Conservation (phyloP, 352 stramenopile species). For the Peronospora farinosa region DNA sequence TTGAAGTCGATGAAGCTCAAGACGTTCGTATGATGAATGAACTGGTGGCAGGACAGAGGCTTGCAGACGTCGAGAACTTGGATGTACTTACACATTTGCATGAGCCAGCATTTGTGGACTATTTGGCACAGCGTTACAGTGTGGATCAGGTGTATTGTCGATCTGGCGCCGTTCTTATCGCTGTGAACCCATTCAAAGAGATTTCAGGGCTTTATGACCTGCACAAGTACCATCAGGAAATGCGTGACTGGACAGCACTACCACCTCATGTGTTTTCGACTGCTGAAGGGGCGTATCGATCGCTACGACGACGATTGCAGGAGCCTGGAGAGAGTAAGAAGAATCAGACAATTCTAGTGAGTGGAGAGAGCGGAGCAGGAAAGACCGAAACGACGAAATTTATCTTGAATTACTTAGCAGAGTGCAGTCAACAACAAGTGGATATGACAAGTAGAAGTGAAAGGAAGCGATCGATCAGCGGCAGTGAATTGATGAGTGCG, state of each 20-base stretch:
- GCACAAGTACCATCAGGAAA: conserved; percentile 29
- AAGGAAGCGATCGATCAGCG: conserved; percentile 33
- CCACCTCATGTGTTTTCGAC: conserved; percentile 80
- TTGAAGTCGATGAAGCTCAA: conserved; percentile 37
- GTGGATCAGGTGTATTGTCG: conserved; percentile 74
- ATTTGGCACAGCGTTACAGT: conserved; percentile 63
- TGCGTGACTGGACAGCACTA: conserved; percentile 27
- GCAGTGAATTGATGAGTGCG: conserved; percentile 63
- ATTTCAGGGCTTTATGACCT: conserved; percentile 65
- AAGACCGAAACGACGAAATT: conserved; percentile 96
- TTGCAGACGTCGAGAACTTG: conserved; percentile 62
- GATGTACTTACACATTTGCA: conserved; percentile 72
- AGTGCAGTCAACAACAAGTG: conserved; percentile 15
- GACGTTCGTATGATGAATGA: conserved; percentile 58
- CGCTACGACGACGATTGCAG: conserved; percentile 36
- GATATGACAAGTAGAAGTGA: conserved; percentile 6
- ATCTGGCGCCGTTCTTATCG: conserved; percentile 64
- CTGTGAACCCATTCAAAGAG: conserved; percentile 76
- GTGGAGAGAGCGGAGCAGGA: conserved; percentile 90
- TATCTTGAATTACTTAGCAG: conserved; percentile 65
- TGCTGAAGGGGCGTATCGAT: conserved; percentile 64
- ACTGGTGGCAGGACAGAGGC: conserved; percentile 22
- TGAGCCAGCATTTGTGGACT: conserved; percentile 75
- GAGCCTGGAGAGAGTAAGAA: conserved; percentile 51
- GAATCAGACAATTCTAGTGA: conserved; percentile 93